Evolutionary conservation across 2,329 filamentous ascomycete species (phyloP).

Genomic region (Xenoacremonium recifei): DNA sequence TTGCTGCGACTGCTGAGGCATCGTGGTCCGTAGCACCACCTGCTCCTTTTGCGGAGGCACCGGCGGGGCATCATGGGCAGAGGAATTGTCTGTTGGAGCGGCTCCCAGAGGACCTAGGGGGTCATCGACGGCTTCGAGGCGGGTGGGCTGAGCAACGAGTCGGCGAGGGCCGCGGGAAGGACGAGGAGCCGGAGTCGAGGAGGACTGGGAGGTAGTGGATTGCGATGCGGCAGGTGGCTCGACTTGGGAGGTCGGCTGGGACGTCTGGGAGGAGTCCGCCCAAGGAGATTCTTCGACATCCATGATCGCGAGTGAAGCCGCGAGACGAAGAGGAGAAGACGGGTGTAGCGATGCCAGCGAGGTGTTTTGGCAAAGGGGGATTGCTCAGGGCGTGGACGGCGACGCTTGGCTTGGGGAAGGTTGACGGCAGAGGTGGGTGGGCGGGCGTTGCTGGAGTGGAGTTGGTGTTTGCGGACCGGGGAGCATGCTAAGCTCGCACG

Average conservation of each 20-base stretch:
- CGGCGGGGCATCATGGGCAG: conserved; percentile 56
- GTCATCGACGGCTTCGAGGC: conserved; percentile 74
- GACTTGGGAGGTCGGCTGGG: conserved; percentile 30
- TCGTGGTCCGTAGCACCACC: conserved; percentile 57
- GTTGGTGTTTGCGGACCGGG: too few species aligned
- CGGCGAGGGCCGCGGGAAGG: conserved; percentile 55
- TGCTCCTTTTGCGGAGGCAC: conserved; percentile 68
- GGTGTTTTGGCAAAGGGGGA: too few species aligned
- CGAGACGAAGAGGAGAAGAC: conserved; percentile 1
- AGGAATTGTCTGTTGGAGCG: conserved; percentile 46
- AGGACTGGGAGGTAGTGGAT: conserved; percentile 22
- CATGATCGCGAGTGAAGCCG: conserved; percentile 33
- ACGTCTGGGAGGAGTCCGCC: conserved; percentile 45
- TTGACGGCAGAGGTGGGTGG: neutral
- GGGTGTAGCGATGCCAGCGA: conserved; percentile 2
- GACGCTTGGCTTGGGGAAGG: too few species aligned
- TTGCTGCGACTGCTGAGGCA: conserved; percentile 41
- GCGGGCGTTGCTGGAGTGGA: conserved; percentile 1
- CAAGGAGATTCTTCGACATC: conserved; percentile 54
- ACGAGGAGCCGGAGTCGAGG: conserved; percentile 34
- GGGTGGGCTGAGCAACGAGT: conserved; percentile 72
- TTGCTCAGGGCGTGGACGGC: too few species aligned
- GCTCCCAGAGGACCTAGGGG: conserved; percentile 76
- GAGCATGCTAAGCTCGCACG: too few species aligned
- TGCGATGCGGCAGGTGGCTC: conserved; percentile 30